Conservation (phyloP, 1,284 basidiomycete species). For the Porogramme epimiltina region DNA sequence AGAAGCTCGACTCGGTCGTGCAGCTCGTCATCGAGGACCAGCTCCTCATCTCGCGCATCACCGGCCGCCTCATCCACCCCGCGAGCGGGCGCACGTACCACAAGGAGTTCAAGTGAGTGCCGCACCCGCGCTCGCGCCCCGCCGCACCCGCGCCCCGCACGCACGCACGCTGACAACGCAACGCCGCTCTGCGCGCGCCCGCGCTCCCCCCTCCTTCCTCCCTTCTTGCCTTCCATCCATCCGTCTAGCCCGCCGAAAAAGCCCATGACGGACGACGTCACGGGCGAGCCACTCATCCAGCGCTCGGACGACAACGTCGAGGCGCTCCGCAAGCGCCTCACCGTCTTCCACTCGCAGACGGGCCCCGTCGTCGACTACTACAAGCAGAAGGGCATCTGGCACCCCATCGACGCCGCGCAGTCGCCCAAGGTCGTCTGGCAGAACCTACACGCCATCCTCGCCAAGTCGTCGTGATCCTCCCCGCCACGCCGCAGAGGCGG, state of each 20-base stretch:
- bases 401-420: slow-evolving; percentile 92
- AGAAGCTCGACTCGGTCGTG: slow-evolving; percentile 90
- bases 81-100: slow-evolving; percentile 92
- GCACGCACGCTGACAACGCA: neutral
- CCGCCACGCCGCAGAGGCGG: too few species aligned
- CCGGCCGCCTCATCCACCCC: slow-evolving; percentile 92
- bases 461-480: neutral
- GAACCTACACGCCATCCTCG: slow-evolving; percentile 69
- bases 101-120: slow-evolving; percentile 88
- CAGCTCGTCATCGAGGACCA: slow-evolving; percentile 94
- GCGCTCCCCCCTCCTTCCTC: neutral
- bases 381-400: slow-evolving; percentile 87
- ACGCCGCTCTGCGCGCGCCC: neutral
- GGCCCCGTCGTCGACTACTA: slow-evolving; percentile 98
- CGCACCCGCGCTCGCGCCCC: neutral
- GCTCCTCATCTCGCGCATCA: slow-evolving; percentile 96
- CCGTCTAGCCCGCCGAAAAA: slow-evolving; percentile 91
- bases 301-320: slow-evolving; percentile 94
- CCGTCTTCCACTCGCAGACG: slow-evolving; percentile 90
- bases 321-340: slow-evolving; percentile 87
- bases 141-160: too few species aligned
- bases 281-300: slow-evolving; percentile 94
- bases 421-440: slow-evolving; percentile 92
- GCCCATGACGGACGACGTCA: slow-evolving; percentile 88
- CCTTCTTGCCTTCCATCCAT: too few species aligned